These are phyloP conservation scores for Apiotrichum sp. DNA, from an alignment of 1,284 basidiomycete genomes.

Conservation along the genomic window DNA sequence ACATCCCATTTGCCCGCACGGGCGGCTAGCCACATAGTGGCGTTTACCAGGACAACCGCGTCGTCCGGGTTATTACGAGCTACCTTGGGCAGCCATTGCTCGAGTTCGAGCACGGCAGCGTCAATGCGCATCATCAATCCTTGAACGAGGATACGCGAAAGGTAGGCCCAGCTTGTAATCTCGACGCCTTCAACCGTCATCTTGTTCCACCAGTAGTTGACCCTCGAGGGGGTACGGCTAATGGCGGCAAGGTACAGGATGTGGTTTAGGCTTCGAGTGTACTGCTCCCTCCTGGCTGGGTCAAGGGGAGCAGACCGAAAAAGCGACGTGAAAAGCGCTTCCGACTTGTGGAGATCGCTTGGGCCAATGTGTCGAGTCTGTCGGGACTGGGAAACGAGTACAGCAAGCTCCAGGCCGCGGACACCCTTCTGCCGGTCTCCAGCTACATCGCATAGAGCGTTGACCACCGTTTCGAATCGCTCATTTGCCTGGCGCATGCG, in stretches of 20 bases:
- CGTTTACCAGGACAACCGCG: slow-evolving; percentile 35
- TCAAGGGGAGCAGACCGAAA: slow-evolving; percentile 13
- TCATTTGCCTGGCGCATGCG: slow-evolving; percentile 8
- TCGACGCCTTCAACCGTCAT: slow-evolving; percentile 16
- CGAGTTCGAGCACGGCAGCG: slow-evolving; percentile 5
- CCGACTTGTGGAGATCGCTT: slow-evolving; percentile 15
- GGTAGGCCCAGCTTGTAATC: slow-evolving; percentile 20
- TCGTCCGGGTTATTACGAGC: background rate
- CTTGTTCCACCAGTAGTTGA: slow-evolving; percentile 26
- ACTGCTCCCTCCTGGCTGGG: slow-evolving; percentile 8
- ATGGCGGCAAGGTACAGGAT: slow-evolving; percentile 32
- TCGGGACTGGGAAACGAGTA: slow-evolving; percentile 11
- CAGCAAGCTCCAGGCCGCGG: slow-evolving; percentile 16
- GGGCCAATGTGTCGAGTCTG: slow-evolving; percentile 5
- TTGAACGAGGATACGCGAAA: slow-evolving; percentile 18
- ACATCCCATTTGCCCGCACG: slow-evolving; percentile 54
- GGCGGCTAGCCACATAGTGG: slow-evolving; percentile 48
- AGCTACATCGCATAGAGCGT: slow-evolving; percentile 20
- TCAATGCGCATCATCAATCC: slow-evolving; percentile 6
- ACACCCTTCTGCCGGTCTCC: slow-evolving; percentile 11
- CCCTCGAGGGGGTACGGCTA: slow-evolving; percentile 12
- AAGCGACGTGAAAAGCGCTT: slow-evolving; percentile 14
- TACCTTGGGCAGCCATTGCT: slow-evolving; percentile 4
- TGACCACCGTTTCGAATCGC: slow-evolving; percentile 19
- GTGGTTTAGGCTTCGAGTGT: slow-evolving; percentile 26